Conservation (phyloP, 192 early-diverging fungal genomes). For the Coemansia sp. region DNA sequence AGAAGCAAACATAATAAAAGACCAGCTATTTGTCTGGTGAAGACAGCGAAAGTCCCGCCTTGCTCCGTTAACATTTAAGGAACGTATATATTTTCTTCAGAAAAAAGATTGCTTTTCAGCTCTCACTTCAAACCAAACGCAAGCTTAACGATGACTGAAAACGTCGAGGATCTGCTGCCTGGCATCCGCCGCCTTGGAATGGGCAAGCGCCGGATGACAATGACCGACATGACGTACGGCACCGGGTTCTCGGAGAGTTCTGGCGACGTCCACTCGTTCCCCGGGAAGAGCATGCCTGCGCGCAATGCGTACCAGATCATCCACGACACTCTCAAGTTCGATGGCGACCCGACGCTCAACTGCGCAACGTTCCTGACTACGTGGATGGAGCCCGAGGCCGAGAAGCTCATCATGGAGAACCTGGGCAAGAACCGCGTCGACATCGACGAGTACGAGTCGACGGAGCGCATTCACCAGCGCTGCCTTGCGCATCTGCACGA, state of each 20-base stretch:
- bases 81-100: too few relatives aligned
- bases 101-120: too few relatives aligned
- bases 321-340: slow-evolving; percentile 73
- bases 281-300: slow-evolving; percentile 45
- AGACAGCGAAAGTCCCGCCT: too few relatives aligned
- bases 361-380: slow-evolving; percentile 78
- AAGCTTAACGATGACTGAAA: slow-evolving; percentile 24
- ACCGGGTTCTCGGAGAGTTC: slow-evolving; percentile 23
- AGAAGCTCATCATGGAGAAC: slow-evolving; percentile 74
- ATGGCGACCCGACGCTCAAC: slow-evolving; percentile 76
- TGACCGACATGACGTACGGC: slow-evolving; percentile 45
- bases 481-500: slow-evolving; percentile 71
- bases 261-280: slow-evolving; percentile 36
- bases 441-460: slow-evolving; percentile 70
- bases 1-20: slow-evolving; percentile 18
- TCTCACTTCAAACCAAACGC: background rate
- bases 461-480: slow-evolving; percentile 61
- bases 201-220: slow-evolving; percentile 18
- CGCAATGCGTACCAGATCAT: slow-evolving; percentile 68
- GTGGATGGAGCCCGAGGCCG: slow-evolving; percentile 80
- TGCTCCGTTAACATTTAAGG: too few relatives aligned
- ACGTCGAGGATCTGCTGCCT: slow-evolving; percentile 34
- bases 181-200: slow-evolving; percentile 39
- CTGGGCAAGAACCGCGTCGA: slow-evolving; percentile 74
- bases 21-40: too few relatives aligned